phyloP scores from a whole-genome alignment of 2,329 filamentous ascomycete genomes.

The Aspergillus thermomutatus region DNA sequence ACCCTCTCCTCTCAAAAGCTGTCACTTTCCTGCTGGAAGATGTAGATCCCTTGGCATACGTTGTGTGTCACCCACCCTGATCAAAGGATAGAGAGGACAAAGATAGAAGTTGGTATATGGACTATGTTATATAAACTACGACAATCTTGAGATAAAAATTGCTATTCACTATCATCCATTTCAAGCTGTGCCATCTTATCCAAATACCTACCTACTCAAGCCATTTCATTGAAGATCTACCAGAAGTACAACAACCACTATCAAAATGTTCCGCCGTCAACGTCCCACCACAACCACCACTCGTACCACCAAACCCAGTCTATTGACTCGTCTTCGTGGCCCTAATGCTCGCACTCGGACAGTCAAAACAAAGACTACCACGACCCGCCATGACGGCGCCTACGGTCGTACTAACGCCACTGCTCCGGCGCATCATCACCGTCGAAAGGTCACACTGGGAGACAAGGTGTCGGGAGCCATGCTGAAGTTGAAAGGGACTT shows the following conservation, averaged over 20 bases:
- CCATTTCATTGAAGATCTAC: neutral
- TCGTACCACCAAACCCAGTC: conserved; percentile 46
- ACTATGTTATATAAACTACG: neutral
- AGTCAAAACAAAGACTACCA: conserved; percentile 41
- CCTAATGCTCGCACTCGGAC: conserved; percentile 31
- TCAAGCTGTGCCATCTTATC: neutral
- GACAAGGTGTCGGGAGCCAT: conserved; percentile 77
- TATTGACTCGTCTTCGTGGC: conserved; percentile 54
- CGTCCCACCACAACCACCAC: conserved; percentile 31
- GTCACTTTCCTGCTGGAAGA: neutral
- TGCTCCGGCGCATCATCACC: conserved; percentile 57
- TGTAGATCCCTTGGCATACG: conserved; percentile 1
- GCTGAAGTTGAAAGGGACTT: conserved; percentile 59
- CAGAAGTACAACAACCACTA: neutral
- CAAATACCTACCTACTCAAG: neutral
- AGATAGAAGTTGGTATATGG: too few relatives aligned
- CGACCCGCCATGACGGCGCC: conserved; percentile 12
- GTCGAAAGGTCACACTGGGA: conserved; percentile 64
- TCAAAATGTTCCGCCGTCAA: conserved; percentile 11
- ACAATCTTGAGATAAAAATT: neutral
- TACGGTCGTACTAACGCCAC: conserved; percentile 41
- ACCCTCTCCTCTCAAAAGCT: neutral
- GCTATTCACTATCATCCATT: neutral
- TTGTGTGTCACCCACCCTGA: neutral
- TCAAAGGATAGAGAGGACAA: neutral